Evolutionary conservation across 2,329 filamentous ascomycete genomes (phyloP), one percentile per base, ranked within the genome.

Genomic region (Dactylellina drechsleri): DNA sequence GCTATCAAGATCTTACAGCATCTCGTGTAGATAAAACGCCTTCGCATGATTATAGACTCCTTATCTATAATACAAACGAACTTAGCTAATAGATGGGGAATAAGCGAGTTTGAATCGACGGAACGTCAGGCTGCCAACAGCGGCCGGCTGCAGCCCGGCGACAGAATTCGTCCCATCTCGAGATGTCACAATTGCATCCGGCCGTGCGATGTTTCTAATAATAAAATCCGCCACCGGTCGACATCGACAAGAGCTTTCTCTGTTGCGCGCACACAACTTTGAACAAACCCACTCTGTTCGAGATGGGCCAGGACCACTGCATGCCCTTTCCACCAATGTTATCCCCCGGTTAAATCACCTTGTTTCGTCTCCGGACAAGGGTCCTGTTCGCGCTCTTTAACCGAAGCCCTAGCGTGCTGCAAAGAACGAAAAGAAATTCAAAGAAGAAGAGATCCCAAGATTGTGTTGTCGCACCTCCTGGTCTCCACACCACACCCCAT

Each of bases 271-370:
- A 57, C 61, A 16, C 60, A 26, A 66, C 18, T n/a, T 26, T 36
- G 20, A 60, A 53, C 43, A 45, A 74, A 75, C 47, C 70, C 71
- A 75, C 71, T 75, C 71, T 75, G 36, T 45, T 64, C 71, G 47
- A 75, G 64, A 75, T 75, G 49, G 53, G 43, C 71, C 71, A 75
- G 71, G 71, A 75, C 71, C 65, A 31, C 58, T 75, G 71, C 71
- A 65, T 40, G 50, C 54, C 59, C 28, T 59, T 59, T 60, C 64
- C 54, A 56, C 54, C 52, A 75, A 68, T 68, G 43, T 58, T 49
- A 56, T 41, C 23, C 36, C 52, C 23, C 18, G 71, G 58, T 75
- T 53, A 68, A 75, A 59, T 75, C 71, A 68, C 71, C 71, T 40
- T 68, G 71, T 75, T 75, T 75, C 71, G 71, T 23, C 71, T 45